Percentiles rank a stretch among this genome's conserved stretches.
Conservation (phyloP, 345 rosid species). For the Corymbia maculata region DNA sequence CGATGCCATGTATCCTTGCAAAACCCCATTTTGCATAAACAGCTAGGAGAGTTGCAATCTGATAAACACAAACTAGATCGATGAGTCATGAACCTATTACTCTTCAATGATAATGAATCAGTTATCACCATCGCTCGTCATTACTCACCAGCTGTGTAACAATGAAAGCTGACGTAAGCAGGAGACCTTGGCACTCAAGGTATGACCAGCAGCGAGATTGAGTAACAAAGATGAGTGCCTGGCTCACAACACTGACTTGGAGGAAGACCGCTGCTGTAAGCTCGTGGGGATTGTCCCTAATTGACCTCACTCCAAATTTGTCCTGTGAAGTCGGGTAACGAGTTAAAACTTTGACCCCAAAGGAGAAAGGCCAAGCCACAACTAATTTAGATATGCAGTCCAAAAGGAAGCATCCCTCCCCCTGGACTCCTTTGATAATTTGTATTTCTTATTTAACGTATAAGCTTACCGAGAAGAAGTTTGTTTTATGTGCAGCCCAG, state of each 20-base stretch:
- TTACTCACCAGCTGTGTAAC: slow-evolving; percentile 17
- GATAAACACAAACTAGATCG: neutral
- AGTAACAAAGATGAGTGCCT: slow-evolving; percentile 90
- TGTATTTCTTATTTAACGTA: neutral
- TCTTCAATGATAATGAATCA: neutral
- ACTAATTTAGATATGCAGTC: no score
- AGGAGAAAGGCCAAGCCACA: no score
- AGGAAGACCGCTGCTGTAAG: slow-evolving; percentile 70
- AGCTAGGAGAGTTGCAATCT: slow-evolving; percentile 65
- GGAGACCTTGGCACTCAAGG: slow-evolving; percentile 66
- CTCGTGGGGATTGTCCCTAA: slow-evolving; percentile 31
- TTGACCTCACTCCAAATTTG: slow-evolving; percentile 54
- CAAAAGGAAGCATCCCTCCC: no score
- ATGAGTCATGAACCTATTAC: neutral
- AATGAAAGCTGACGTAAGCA: slow-evolving; percentile 48
- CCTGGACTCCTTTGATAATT: neutral
- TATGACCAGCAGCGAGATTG: slow-evolving; percentile 80
- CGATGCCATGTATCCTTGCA: slow-evolving; percentile 49
- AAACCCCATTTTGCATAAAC: slow-evolving; percentile 64
- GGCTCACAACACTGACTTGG: slow-evolving; percentile 81
- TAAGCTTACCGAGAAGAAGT: slow-evolving; percentile 67
- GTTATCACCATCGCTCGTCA: no score
- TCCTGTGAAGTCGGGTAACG: slow-evolving; percentile 17
- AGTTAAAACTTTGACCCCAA: neutral
- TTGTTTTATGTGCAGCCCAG: slow-evolving; percentile 47